A percentile compares a stretch with the other conserved stretches of the same genome.
phyloP scores from a whole-genome alignment of 2,329 filamentous ascomycete genomes.

The Fusarium annulatum region DNA sequence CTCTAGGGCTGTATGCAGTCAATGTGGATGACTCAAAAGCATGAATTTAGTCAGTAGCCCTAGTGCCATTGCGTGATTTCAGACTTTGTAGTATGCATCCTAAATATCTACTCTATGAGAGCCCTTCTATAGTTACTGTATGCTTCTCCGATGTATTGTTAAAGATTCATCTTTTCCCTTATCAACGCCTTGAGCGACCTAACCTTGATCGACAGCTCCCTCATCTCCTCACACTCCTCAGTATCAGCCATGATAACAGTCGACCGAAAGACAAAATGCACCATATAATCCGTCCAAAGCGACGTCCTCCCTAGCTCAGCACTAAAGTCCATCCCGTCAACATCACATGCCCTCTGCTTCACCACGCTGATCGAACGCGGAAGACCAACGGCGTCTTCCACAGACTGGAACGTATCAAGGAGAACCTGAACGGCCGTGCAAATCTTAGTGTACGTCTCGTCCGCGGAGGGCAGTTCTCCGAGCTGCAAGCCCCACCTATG shows the following conservation, averaged over 20 bases:
- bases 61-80: neutral
- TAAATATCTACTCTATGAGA: neutral
- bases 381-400: neutral
- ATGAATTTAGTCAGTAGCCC: no score
- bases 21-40: no score
- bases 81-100: neutral
- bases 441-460: conserved; percentile 10
- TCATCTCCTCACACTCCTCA: neutral
- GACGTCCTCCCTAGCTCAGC: neutral
- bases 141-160: neutral
- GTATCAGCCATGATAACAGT: accelerated
- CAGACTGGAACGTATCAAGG: neutral
- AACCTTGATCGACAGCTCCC: neutral
- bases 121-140: neutral
- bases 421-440: conserved; percentile 5
- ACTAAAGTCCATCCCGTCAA: accelerated
- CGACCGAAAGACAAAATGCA: neutral
- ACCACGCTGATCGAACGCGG: neutral
- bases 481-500: conserved; percentile 6
- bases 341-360: neutral
- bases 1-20: no score
- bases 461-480: conserved; percentile 10
- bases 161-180: neutral
- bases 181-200: neutral
- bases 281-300: neutral